Base-by-base conservation (phyloP, 352 stramenopile species). In the Phytopythium aichiense region DNA sequence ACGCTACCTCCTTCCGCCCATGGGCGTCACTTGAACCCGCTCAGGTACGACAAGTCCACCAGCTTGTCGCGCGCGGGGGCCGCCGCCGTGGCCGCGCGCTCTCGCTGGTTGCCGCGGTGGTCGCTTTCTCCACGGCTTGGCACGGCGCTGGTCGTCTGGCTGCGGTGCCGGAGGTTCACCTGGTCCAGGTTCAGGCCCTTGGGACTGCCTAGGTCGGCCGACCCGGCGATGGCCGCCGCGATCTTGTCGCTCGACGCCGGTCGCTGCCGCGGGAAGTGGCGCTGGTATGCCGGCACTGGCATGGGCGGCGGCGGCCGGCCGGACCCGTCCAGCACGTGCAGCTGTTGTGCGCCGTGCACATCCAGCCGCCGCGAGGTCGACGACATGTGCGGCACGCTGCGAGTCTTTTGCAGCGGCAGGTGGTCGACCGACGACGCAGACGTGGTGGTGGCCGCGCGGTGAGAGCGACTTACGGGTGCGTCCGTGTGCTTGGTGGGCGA, bases 41-140 rank as follows among this genome's bases (percentile, higher is more conserved):
- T 69, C 23, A 88, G 58, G 60, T 88, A 88, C 35, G 75, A 88
- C 48, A 87, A 66, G 60, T 87, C 78, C 59, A 66, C 79, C 35
- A 65, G 73, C 25, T 75, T 76, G 22, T 65, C 56, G 46, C 73
- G 73, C 33, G 74, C 74, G 59, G 78, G 75, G 46, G 46, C 0
- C n/a, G 57, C 30, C 4, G 57, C 12, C 33, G 45, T 63, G 13
- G 45, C 57, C 9, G 48, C 48, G 28, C 57, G 57, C 18, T 48
- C 22, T 35, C 22, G 57, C 57, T 55, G 45, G 31, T 23, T 62
- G 37, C 31, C 43, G 33, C 38, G 56, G 60, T 61, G 38, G 60
- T 56, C 54, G 43, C 62, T 43, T 64, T 72, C 33, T 56, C 53
- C 64, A 61, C 57, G n/a, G 15, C 35, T 33, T 48, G 66, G 52